Evolutionary conservation across 352 stramenopile genomes (phyloP).

Genomic region (Pythium guiyangense): DNA sequence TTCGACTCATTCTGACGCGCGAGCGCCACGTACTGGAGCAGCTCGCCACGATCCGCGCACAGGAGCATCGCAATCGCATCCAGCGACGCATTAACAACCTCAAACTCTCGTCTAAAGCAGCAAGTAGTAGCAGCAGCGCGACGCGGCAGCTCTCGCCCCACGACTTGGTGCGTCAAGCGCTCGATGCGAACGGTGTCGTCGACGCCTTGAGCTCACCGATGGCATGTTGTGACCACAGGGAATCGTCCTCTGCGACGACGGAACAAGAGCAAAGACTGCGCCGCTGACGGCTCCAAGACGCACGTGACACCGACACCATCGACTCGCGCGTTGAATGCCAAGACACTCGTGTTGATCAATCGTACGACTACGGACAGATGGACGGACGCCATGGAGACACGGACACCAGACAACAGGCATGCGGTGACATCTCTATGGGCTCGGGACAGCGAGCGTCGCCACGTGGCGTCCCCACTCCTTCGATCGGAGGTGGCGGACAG

Average conservation of each 20-base stretch:
- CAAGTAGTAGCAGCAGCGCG: not conserved
- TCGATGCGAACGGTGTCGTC: not conserved
- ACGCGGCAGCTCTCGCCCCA: slow-evolving; percentile 6
- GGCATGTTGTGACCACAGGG: not conserved
- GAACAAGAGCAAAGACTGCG: not conserved
- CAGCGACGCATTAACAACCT: slow-evolving; percentile 5
- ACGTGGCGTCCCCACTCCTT: slow-evolving; percentile 12
- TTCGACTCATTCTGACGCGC: too few relatives aligned
- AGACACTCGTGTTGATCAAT: slow-evolving; percentile 13
- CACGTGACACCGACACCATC: too few relatives aligned
- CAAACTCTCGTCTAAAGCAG: not conserved
- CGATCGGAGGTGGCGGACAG: slow-evolving; percentile 13
- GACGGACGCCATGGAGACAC: slow-evolving; percentile 10
- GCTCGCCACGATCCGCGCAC: slow-evolving; percentile 5
- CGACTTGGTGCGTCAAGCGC: slow-evolving; percentile 7
- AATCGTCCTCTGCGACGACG: not conserved
- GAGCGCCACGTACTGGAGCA: not conserved
- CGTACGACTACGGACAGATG: too few relatives aligned
- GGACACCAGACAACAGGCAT: slow-evolving; percentile 1
- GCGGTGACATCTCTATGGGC: slow-evolving; percentile 15
- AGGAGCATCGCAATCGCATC: slow-evolving; percentile 11
- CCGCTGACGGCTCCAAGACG: not conserved
- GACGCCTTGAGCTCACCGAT: too few relatives aligned
- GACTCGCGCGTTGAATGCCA: not conserved
- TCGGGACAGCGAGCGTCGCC: not conserved